A percentile compares a stretch with the other conserved stretches of the same genome.
Evolutionary conservation across 495 filamentous ascomycete species (phyloP).

Genomic region (Friedmanniomyces simplex): DNA sequence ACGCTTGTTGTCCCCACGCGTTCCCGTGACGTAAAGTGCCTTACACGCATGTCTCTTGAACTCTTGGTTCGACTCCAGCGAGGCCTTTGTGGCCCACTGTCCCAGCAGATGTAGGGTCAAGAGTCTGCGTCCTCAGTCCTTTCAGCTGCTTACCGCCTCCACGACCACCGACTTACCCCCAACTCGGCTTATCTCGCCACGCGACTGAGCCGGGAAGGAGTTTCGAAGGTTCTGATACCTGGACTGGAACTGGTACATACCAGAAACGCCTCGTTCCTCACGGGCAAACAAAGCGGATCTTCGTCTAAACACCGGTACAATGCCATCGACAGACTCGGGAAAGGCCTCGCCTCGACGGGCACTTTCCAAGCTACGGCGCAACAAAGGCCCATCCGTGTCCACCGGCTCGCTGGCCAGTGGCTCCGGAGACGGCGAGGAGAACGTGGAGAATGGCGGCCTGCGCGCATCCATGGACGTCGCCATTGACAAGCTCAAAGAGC

Average conservation of each 20-base stretch:
- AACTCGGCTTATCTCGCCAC: neutral
- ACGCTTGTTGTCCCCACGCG: neutral
- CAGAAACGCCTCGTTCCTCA: neutral
- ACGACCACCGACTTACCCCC: neutral
- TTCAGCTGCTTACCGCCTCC: too few species aligned
- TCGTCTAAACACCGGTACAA: neutral
- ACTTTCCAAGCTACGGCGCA: constrained; percentile 12
- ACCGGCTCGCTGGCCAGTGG: constrained; percentile 24
- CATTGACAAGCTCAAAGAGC: constrained; percentile 25
- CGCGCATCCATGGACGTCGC: constrained; percentile 27
- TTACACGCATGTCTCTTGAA: too few species aligned
- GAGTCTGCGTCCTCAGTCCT: too few species aligned
- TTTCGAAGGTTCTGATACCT: too few species aligned
- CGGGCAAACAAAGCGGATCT: neutral
- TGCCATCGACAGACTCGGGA: constrained; percentile 7
- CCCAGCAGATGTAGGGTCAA: too few species aligned
- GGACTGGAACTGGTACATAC: neutral
- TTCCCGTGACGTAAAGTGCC: neutral
- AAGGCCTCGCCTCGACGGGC: constrained; percentile 4
- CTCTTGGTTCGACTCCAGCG: too few species aligned
- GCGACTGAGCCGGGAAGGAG: neutral
- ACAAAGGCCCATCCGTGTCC: constrained; percentile 14
- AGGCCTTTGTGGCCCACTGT: too few species aligned
- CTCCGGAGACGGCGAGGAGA: constrained; percentile 16
- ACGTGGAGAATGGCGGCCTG: constrained; percentile 3